Percentiles rank a stretch among this genome's conserved stretches.
phyloP scores from a whole-genome alignment of 1,139 yeast genomes.

The Wickerhamomyces sp. region DNA sequence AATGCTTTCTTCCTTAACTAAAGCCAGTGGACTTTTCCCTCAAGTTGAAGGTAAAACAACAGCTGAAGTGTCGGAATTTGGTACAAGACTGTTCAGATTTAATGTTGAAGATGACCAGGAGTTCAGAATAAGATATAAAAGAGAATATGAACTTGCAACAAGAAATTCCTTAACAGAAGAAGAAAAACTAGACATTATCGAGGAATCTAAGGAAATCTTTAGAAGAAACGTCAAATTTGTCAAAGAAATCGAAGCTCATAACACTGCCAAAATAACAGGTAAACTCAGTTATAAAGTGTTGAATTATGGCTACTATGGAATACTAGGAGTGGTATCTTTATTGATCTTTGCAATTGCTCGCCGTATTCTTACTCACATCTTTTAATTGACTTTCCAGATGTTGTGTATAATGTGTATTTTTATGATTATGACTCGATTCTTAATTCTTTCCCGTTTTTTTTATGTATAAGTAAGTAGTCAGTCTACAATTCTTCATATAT shows the following conservation, averaged over 20 bases:
- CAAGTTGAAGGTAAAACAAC: constrained; percentile 59
- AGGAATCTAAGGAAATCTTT: constrained; percentile 65
- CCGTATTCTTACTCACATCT: constrained; percentile 4
- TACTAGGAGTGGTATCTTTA: constrained; percentile 3
- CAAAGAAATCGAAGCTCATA: constrained; percentile 61
- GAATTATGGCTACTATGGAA: constrained; percentile 26
- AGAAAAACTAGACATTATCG: constrained; percentile 66
- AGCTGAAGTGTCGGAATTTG: constrained; percentile 55
- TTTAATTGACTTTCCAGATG: not conserved
- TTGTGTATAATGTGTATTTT: too few species aligned
- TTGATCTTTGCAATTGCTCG: constrained; percentile 4
- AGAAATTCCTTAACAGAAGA: constrained; percentile 62
- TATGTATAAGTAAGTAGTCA: too few species aligned
- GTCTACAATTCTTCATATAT: not conserved
- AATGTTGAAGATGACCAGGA: constrained; percentile 66
- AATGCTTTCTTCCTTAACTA: constrained; percentile 61
- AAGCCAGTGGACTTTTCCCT: constrained; percentile 72
- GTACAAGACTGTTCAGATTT: constrained; percentile 70
- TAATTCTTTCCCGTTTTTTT: too few species aligned
- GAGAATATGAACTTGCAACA: constrained; percentile 74
- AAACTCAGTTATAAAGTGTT: constrained; percentile 54
- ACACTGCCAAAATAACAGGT: constrained; percentile 50
- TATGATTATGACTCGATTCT: too few species aligned
- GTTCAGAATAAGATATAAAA: constrained; percentile 62
- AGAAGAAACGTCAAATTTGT: constrained; percentile 57